Evolutionary conservation across 352 stramenopile species (phyloP).

Genomic region (Pelagophyceae sp.): DNA sequence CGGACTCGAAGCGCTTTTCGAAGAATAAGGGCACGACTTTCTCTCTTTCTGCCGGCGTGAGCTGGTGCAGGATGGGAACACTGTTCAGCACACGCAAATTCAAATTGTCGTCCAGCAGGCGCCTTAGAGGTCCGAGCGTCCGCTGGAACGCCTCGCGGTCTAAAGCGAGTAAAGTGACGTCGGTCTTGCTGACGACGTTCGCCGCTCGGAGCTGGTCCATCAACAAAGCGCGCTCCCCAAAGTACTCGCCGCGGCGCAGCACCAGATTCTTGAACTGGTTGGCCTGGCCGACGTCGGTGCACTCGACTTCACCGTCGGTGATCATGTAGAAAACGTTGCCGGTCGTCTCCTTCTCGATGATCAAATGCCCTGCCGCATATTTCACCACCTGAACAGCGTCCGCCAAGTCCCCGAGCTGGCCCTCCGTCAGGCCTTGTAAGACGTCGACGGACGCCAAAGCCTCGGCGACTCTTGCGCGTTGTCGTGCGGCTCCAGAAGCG

Average conservation of each 20-base stretch:
- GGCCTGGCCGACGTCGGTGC: constrained; percentile 46
- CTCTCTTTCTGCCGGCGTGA: constrained; percentile 72
- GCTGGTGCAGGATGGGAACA: constrained; percentile 70
- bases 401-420: constrained; percentile 74
- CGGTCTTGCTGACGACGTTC: constrained; percentile 45
- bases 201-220: constrained; percentile 70
- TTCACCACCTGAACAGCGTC: constrained; percentile 67
- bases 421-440: constrained; percentile 73
- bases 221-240: constrained; percentile 85
- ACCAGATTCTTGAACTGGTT: constrained; percentile 64
- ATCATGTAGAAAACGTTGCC: constrained; percentile 78
- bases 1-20: constrained; percentile 49
- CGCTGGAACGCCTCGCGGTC: constrained; percentile 76
- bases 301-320: constrained; percentile 57
- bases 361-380: constrained; percentile 62
- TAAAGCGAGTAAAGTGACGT: constrained; percentile 59
- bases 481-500: constrained; percentile 29
- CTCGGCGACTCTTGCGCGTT: constrained; percentile 64
- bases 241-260: constrained; percentile 81
- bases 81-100: constrained; percentile 75
- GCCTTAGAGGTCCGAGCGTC: constrained; percentile 74
- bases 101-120: constrained; percentile 80
- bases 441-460: constrained; percentile 86
- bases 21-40: constrained; percentile 52
- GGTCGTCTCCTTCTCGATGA: constrained; percentile 70